Evolutionary conservation across 2,329 filamentous ascomycete genomes (phyloP), one percentile per base, ranked within the genome.

Genomic region (Arthrinium phaeospermum): DNA sequence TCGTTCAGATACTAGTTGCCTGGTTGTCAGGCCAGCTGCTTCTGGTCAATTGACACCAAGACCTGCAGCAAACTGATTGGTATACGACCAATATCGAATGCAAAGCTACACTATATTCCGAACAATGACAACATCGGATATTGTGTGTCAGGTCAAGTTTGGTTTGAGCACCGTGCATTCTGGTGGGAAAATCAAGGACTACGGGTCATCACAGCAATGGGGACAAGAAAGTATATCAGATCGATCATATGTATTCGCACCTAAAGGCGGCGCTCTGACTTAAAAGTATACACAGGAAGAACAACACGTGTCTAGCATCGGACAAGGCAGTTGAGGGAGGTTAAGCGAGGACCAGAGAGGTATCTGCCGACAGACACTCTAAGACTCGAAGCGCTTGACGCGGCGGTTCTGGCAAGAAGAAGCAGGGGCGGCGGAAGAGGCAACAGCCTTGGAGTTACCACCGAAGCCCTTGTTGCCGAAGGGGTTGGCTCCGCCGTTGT

Each of bases 201-300:
- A 61, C 14, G 34, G 4, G 27, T 37, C 30, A 37, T 61, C 53
- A 61, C 30, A 37, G 53, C 22, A 16, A 61, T 22, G 16, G 53
- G 46, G 37, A 34, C 30, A 12, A 19, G 22, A 4, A 14, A 5
- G 6, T 30, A 22, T 47, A 68, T 47, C 16, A 14, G 13, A 45
- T 57, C 47, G 68, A 70, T 57, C 68, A 14, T 70, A 53, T 70
- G 47, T 57, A 57, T 70, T 53, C 37, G 27, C 46, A 64, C 57
- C 57, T 64, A 64, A 47, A 57, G 30, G 22, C 68, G 47, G 30
- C 46, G 49, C 16, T 34, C 68, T 57, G 22, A 16, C n/a, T 51
- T 34, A 44, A 41, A 41, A 16, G 41, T 70, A 57, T 53, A 70
- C 68, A 70, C 68, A 70, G 37, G 34, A 70, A 57, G 44, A 24